Base-by-base conservation (phyloP, 1,139 yeast species). In the Chernovozyma aurita region DNA sequence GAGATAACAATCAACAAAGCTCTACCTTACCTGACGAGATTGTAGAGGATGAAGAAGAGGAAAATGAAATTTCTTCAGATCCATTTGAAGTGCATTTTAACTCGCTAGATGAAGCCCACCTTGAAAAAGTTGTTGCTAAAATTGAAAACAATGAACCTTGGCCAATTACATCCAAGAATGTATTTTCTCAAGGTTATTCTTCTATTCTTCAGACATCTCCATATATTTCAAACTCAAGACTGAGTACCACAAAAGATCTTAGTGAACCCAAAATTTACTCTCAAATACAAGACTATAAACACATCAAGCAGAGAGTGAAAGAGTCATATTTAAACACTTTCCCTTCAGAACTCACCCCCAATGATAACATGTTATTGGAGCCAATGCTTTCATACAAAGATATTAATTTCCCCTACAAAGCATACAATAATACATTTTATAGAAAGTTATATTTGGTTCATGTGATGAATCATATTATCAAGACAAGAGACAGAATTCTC, bases 61-160 rank as follows among this genome's bases (percentile, higher is more conserved):
- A 51, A 11, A 38, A 30, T 12, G 45, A 41, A 3, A 41, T 42
- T 15, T 46, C 44, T 3, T 40, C 38, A n/a, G 87, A 82, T 55
- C 86, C 95, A 0, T 88, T 84, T 49, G 87, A 85, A 43, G 53
- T 62, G 18, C 97, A 90, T 54, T 90, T 83, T 55, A 84, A 81
- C 36, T 59, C 64, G 21, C 67, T 59, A 2, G 28, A 74, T 0
- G 76, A 80, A 15, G 73, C 66, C 15, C 53, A 55, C 25, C 55
- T 80, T 4, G 66, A 66, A 5, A 49, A 59, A 11, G 63, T 61
- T 38, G 61, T 56, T 25, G 43, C 49, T 13, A 44, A 49, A 1
- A 21, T 48, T 4, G 43, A 48, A 9, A 50, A 45, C 0, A 42
- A 44, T 12, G 47, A 38, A 9, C 60, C 50, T 38, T 69, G 73